Percentiles rank a stretch among this genome's conserved stretches.
These are phyloP conservation scores for Trichoderma asperellum DNA, from an alignment of 2,329 filamentous ascomycete species.

Conservation along the genomic window DNA sequence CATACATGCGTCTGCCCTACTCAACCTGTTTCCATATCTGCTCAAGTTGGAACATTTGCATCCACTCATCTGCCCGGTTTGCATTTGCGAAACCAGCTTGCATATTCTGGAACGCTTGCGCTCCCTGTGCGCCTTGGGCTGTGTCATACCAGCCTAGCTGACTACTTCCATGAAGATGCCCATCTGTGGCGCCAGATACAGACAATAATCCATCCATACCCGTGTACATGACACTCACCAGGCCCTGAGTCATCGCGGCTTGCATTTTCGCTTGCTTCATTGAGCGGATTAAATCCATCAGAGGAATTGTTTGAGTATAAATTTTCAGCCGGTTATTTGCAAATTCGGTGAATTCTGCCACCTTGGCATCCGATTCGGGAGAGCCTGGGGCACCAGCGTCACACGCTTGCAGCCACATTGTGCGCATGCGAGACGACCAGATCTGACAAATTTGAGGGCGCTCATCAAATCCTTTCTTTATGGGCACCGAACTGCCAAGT, in stretches of 20 bases:
- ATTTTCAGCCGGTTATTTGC: slow-evolving; percentile 37
- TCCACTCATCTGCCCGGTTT: slow-evolving; percentile 36
- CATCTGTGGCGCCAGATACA: slow-evolving; percentile 38
- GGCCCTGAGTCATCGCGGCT: slow-evolving; percentile 42
- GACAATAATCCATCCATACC: slow-evolving; percentile 39
- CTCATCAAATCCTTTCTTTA: slow-evolving; percentile 36
- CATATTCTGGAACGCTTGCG: slow-evolving; percentile 42
- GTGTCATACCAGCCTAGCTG: slow-evolving; percentile 44
- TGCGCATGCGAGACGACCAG: slow-evolving; percentile 47
- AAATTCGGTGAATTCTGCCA: slow-evolving; percentile 39
- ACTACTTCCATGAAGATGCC: slow-evolving; percentile 42
- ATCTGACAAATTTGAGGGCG: slow-evolving; percentile 42
- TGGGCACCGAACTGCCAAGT: slow-evolving; percentile 34
- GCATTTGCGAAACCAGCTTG: slow-evolving; percentile 38
- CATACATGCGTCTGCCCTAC: slow-evolving; percentile 23
- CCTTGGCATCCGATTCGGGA: slow-evolving; percentile 33
- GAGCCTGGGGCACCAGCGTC: slow-evolving; percentile 36
- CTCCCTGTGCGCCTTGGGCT: slow-evolving; percentile 40
- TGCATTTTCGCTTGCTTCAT: slow-evolving; percentile 40
- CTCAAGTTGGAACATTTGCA: slow-evolving; percentile 36
- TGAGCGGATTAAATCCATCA: slow-evolving; percentile 36
- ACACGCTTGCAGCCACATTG: slow-evolving; percentile 40
- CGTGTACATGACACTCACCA: slow-evolving; percentile 41
- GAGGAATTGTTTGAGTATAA: slow-evolving; percentile 39
- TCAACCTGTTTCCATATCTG: slow-evolving; percentile 42